A percentile compares a stretch with the other conserved stretches of the same genome.
phyloP scores from a whole-genome alignment of 2,329 filamentous ascomycete species.

The Aspergillus sp. region DNA sequence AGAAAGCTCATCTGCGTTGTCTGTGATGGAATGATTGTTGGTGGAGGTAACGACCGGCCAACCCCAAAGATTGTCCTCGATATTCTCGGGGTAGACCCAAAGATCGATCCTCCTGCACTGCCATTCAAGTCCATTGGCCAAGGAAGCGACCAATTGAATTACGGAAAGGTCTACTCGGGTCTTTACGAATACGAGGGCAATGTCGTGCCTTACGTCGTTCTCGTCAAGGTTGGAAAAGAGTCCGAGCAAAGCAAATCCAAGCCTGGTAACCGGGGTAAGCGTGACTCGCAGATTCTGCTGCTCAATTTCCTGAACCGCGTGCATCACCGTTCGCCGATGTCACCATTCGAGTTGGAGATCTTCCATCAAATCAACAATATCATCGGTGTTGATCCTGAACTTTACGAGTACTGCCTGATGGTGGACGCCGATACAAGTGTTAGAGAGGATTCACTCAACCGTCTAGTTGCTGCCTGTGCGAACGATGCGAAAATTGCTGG shows the following conservation, averaged over 20 bases:
- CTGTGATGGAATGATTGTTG: slow-evolving; percentile 95
- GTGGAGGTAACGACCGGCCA: slow-evolving; percentile 90
- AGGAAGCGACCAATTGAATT: slow-evolving; percentile 90
- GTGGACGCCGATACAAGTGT: slow-evolving; percentile 97
- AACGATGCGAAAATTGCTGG: slow-evolving; percentile 95
- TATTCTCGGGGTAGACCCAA: slow-evolving; percentile 93
- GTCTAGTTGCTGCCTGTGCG: slow-evolving; percentile 84
- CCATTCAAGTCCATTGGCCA: slow-evolving; percentile 90
- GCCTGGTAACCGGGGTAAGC: slow-evolving; percentile 96
- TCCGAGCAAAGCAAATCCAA: slow-evolving; percentile 87
- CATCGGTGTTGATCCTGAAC: slow-evolving; percentile 92
- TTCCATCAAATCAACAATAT: slow-evolving; percentile 99
- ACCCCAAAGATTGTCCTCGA: slow-evolving; percentile 97
- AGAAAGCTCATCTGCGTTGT: slow-evolving; percentile 94
- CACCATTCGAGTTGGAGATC: slow-evolving; percentile 91
- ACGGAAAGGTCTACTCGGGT: slow-evolving; percentile 96
- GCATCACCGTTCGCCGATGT: slow-evolving; percentile 91
- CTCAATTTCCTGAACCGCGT: slow-evolving; percentile 98
- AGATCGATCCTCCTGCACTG: slow-evolving; percentile 88
- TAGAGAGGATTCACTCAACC: slow-evolving; percentile 83
- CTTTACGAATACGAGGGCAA: slow-evolving; percentile 97
- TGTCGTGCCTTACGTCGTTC: slow-evolving; percentile 90
- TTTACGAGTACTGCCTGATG: slow-evolving; percentile 97
- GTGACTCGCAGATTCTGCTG: slow-evolving; percentile 91
- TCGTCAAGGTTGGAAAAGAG: slow-evolving; percentile 96